Evolutionary conservation across 306 rosid species (phyloP).

Genomic region (Calophaca sinica): DNA sequence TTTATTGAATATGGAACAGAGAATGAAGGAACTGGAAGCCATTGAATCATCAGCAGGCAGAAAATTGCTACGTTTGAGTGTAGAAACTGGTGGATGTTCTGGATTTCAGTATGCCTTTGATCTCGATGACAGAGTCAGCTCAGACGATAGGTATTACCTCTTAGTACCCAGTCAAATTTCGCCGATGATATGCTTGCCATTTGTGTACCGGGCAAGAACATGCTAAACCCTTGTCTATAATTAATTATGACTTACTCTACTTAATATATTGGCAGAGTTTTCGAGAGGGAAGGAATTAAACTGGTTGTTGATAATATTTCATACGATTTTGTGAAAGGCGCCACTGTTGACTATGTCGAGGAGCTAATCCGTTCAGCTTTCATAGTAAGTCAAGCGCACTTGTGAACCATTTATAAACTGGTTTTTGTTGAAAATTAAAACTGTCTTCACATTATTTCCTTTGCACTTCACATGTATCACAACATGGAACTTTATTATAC

Average conservation of each 20-base stretch:
- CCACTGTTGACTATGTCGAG: slow-evolving; percentile 93
- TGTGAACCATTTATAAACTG: slow-evolving; percentile 14
- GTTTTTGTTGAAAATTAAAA: slow-evolving; percentile 15
- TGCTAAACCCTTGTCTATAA: not conserved
- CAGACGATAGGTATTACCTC: slow-evolving; percentile 76
- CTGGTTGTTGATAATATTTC: slow-evolving; percentile 80
- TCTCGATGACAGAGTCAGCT: slow-evolving; percentile 68
- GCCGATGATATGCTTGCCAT: not conserved
- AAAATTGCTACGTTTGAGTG: slow-evolving; percentile 84
- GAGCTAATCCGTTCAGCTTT: slow-evolving; percentile 97
- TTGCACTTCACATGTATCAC: slow-evolving; percentile 14
- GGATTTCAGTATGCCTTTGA: slow-evolving; percentile 95
- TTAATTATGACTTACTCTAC: slow-evolving; percentile 21
- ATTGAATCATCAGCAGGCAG: slow-evolving; percentile 54
- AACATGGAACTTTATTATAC: not conserved
- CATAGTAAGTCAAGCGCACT: slow-evolving; percentile 58
- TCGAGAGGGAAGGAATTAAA: slow-evolving; percentile 80
- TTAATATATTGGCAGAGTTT: slow-evolving; percentile 65
- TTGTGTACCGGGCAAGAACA: slow-evolving; percentile 11
- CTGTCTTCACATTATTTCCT: slow-evolving; percentile 14
- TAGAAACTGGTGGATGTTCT: slow-evolving; percentile 97
- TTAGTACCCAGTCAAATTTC: not conserved
- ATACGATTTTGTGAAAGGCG: slow-evolving; percentile 92
- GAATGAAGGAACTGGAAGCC: slow-evolving; percentile 76
- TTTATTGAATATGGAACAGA: slow-evolving; percentile 53